Percentiles rank a stretch among this genome's conserved stretches.
phyloP scores from a whole-genome alignment of 805 yeast species.

The Zygoascus tannicola region DNA sequence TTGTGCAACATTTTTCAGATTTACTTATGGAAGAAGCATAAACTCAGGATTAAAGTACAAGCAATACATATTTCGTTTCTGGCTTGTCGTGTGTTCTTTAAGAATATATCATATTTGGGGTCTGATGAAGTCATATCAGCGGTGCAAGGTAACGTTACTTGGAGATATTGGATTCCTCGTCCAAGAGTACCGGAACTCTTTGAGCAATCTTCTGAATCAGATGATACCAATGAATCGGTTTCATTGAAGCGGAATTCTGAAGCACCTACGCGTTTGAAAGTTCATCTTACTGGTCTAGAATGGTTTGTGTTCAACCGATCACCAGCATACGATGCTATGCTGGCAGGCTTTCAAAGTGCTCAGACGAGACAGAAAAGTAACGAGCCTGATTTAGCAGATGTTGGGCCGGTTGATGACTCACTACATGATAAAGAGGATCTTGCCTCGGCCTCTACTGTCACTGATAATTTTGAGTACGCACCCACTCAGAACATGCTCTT shows the following conservation, averaged over 20 bases:
- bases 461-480: not conserved
- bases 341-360: constrained; percentile 17
- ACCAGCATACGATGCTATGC: constrained; percentile 59
- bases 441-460: not conserved
- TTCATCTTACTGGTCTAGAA: constrained; percentile 71
- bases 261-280: constrained; percentile 21
- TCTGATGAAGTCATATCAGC: constrained; percentile 62
- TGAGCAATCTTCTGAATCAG: constrained; percentile 4
- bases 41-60: constrained; percentile 55
- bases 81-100: constrained; percentile 75
- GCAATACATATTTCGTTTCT: constrained; percentile 67
- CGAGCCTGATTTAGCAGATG: not conserved
- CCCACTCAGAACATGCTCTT: constrained; percentile 10
- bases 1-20: constrained; percentile 44
- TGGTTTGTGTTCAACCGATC: constrained; percentile 74
- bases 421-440: not conserved
- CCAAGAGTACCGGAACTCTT: constrained; percentile 31
- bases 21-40: constrained; percentile 53
- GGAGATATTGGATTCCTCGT: constrained; percentile 79
- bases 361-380: not conserved
- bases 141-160: constrained; percentile 65
- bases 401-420: not conserved
- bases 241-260: not conserved
- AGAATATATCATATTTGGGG: constrained; percentile 65
- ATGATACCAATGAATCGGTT: not conserved